phyloP scores from a whole-genome alignment of 306 rosid genomes.

The Acacia crassicarpa region DNA sequence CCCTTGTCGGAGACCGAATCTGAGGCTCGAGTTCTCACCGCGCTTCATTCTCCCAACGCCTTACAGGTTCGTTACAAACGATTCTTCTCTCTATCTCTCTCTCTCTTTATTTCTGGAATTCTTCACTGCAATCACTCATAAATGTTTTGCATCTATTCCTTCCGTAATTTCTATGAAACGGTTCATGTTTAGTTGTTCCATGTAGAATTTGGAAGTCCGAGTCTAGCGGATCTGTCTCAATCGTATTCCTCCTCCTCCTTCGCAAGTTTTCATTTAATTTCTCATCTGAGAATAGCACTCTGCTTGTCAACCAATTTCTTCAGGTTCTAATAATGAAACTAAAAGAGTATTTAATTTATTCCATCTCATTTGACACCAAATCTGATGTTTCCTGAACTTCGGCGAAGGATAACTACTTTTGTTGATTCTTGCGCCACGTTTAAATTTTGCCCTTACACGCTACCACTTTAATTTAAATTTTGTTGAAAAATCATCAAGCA shows the following conservation, averaged over 20 bases:
- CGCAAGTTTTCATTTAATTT: background rate
- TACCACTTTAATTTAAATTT: background rate
- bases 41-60: conserved; percentile 81
- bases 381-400: background rate
- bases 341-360: background rate
- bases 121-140: background rate
- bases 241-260: background rate
- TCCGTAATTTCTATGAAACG: background rate
- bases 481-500: background rate
- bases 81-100: background rate
- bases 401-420: background rate
- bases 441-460: background rate
- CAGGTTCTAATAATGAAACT: background rate
- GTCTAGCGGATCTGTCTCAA: background rate
- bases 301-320: background rate
- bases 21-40: conserved; percentile 61
- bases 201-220: background rate
- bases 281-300: background rate
- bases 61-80: conserved; percentile 59
- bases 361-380: background rate
- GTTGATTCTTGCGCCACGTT: background rate
- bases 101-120: background rate
- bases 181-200: background rate
- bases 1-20: conserved; percentile 65
- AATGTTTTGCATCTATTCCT: background rate